These are phyloP conservation scores for Eucalyptus decipiens DNA, from an alignment of 345 rosid species.

Conservation along the genomic window DNA sequence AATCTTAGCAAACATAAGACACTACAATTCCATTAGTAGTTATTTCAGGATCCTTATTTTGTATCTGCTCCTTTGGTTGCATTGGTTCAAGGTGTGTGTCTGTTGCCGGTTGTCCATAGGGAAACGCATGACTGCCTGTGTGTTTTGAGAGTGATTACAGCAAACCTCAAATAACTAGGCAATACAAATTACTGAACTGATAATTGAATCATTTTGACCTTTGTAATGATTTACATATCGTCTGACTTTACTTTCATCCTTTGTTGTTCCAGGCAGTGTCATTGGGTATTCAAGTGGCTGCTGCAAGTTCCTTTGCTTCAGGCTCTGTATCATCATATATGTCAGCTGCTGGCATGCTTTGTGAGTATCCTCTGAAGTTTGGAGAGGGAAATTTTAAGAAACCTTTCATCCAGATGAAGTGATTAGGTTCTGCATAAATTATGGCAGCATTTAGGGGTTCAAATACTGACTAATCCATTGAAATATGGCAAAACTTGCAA, in stretches of 20 bases:
- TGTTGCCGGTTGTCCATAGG: not conserved
- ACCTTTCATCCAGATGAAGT: not conserved
- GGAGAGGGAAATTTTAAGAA: not conserved
- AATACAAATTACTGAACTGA: not conserved
- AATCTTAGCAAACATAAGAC: not conserved
- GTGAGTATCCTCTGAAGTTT: conserved; percentile 34
- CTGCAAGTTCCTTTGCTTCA: conserved; percentile 53
- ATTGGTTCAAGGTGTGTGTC: not conserved
- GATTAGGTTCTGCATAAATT: not conserved
- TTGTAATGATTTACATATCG: not conserved
- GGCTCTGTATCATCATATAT: conserved; percentile 42
- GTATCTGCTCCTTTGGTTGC: not conserved
- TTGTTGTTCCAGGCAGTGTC: conserved; percentile 37
- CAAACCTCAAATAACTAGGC: not conserved
- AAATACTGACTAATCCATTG: not conserved
- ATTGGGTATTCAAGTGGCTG: conserved; percentile 63
- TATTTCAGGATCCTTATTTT: not conserved
- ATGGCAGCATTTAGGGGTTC: not conserved
- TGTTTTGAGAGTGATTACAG: not conserved
- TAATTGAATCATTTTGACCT: not conserved
- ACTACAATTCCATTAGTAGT: not conserved
- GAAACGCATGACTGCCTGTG: not conserved
- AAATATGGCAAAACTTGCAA: not conserved
- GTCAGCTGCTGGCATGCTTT: conserved; percentile 89
- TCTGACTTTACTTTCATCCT: not conserved